phyloP scores from a whole-genome alignment of 2,329 filamentous ascomycete species.

The Trichophyton simii region DNA sequence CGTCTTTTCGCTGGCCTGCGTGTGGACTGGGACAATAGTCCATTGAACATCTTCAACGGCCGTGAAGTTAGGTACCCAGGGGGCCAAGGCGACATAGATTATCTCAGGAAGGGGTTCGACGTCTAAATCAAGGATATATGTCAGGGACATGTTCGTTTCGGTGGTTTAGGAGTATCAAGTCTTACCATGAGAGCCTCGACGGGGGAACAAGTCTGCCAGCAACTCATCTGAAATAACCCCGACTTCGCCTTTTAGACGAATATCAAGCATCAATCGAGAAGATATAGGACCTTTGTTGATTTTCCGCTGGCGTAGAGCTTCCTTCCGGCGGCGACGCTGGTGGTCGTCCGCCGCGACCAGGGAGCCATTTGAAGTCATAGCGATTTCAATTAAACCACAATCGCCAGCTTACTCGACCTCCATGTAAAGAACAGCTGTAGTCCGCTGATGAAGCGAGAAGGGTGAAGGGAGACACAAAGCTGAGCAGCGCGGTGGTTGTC shows the following conservation, averaged over 20 bases:
- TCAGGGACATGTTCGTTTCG: not conserved
- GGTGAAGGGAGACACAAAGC: not conserved
- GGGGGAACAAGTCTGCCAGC: constrained; percentile 64
- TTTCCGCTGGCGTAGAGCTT: constrained; percentile 5
- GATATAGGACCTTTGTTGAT: constrained; percentile 49
- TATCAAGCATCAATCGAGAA: constrained; percentile 71
- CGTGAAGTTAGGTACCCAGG: constrained; percentile 30
- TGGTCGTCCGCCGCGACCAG: not conserved
- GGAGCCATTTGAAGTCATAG: not conserved
- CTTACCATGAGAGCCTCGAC: constrained; percentile 40
- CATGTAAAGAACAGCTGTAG: not conserved
- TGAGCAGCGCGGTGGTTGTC: too few species aligned
- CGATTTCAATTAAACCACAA: not conserved
- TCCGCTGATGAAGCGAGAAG: not conserved
- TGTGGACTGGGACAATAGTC: constrained; percentile 69
- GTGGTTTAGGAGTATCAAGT: not conserved
- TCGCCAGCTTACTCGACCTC: not conserved
- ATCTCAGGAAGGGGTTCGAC: constrained; percentile 21
- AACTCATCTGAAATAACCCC: constrained; percentile 80
- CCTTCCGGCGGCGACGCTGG: constrained; percentile 6
- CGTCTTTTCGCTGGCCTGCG: constrained; percentile 32
- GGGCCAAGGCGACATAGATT: constrained; percentile 36
- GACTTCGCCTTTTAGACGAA: constrained; percentile 70
- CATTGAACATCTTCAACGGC: constrained; percentile 54
- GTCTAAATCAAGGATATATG: constrained; percentile 3